Evolutionary conservation across 1,284 basidiomycete species (phyloP), one percentile per base, ranked within the genome.

Genomic region (Pisolithus thermaeus): DNA sequence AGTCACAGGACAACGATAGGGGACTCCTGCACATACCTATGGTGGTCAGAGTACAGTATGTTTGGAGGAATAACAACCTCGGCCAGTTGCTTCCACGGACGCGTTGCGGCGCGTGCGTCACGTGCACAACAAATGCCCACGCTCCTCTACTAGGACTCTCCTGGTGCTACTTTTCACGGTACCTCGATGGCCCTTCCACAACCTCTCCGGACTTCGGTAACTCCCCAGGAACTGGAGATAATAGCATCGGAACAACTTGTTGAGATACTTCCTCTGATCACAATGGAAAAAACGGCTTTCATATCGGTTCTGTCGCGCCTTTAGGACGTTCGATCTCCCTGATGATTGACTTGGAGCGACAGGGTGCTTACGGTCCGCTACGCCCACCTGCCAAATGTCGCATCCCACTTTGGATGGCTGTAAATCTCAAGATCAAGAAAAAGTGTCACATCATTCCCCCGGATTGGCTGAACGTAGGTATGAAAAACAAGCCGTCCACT

Each of bases 371-470:
- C 62, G 97, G 97, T 1, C 96, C 97, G 9, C 83, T 99, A 49
- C 76, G 85, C 12, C 96, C 97, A 6, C 94, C 96, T 11, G 78
- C 81, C 42, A 88, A 89, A 65, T 77, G 86, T 22, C 77, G 78
- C 54, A 83, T 98, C 9, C 97, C 97, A 0, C 75, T 98, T 5
- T 99, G 96, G 97, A 87, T 99, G 70, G 96, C 94, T 0, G 73
- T 91, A 6, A 92, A 96, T 60, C 74, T 99, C 50, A 98, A 98
- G 69, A 70, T 87, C 58, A 97, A 97, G 75, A 87, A 90, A 61
- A 96, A 96, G 68, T 98, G 96, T 57, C 81, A 91, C 58, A 90
- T 99, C 42, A 78, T 97, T 5, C 78, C 92, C 0, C 96, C 96
- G 2, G 76, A 80, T 25, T 99, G 96, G 96, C 75, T 99, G 28